phyloP scores from a whole-genome alignment of 2,329 filamentous ascomycete species.

The Penicillium sp. region DNA sequence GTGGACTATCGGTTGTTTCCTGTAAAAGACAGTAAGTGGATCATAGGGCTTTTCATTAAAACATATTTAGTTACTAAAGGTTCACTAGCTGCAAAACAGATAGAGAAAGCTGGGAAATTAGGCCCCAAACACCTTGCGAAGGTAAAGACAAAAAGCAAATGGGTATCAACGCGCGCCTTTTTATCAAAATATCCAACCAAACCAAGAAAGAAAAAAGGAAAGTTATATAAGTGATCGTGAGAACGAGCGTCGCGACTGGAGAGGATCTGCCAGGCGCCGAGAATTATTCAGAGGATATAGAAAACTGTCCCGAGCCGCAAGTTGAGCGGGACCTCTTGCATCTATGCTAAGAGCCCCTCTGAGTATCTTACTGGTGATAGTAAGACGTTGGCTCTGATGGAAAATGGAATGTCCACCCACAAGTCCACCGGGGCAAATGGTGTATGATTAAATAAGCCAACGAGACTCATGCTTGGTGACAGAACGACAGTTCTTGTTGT shows the following conservation, averaged over 20 bases:
- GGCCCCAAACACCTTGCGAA: neutral
- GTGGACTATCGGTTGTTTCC: too few relatives aligned
- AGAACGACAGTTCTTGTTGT: neutral
- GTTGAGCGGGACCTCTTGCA: conserved; percentile 36
- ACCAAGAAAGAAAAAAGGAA: neutral
- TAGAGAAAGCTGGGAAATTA: neutral
- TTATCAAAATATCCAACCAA: neutral
- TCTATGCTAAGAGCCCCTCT: conserved; percentile 51
- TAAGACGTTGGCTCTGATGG: neutral
- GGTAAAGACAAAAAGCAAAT: neutral
- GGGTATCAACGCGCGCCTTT: neutral
- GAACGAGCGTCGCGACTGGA: neutral
- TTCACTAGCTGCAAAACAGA: neutral
- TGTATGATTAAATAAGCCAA: conserved; percentile 1
- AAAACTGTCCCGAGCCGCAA: conserved; percentile 25
- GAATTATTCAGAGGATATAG: conserved; percentile 1
- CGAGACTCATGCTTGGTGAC: neutral
- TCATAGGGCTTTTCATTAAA: neutral
- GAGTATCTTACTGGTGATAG: conserved; percentile 61
- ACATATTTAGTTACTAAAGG: neutral
- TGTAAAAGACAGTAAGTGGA: neutral
- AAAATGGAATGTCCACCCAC: conserved; percentile 49
- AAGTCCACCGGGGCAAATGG: conserved; percentile 58
- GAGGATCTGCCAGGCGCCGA: neutral
- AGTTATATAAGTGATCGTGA: neutral